These are phyloP conservation scores for Lactarius sanguifluus DNA, from an alignment of 768 basidiomycete species.

Conservation along the genomic window DNA sequence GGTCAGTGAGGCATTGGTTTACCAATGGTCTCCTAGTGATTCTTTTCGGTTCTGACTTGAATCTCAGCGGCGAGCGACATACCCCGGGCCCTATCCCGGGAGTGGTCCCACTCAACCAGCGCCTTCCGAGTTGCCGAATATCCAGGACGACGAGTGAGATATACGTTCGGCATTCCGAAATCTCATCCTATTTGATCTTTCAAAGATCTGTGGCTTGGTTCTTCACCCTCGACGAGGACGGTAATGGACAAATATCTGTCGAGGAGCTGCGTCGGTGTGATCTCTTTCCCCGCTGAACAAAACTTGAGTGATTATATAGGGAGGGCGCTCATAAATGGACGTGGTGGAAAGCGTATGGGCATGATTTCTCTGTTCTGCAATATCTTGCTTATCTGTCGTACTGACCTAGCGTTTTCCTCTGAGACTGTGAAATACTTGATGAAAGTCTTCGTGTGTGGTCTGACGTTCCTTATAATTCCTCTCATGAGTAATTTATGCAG, in stretches of 20 bases:
- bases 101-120: constrained; percentile 1
- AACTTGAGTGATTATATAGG: neutral
- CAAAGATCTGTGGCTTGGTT: constrained; percentile 7
- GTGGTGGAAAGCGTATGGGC: constrained; percentile 2
- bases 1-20: neutral
- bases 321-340: constrained; percentile 6
- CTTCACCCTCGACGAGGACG: constrained; percentile 7
- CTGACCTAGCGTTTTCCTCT: neutral
- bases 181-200: neutral
- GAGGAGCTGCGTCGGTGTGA: constrained; percentile 11
- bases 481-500: neutral
- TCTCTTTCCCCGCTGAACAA: neutral
- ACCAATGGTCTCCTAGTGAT: neutral
- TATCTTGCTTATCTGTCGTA: neutral
- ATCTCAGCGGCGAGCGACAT: neutral
- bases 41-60: neutral
- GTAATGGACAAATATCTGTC: constrained; percentile 10
- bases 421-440: constrained; percentile 17
- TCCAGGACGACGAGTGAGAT: constrained; percentile 9
- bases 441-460: constrained; percentile 8
- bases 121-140: neutral
- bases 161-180: neutral
- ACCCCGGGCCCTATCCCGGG: neutral
- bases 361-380: neutral
- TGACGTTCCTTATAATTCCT: neutral